Evolutionary conservation across 345 rosid species (phyloP), one percentile per base, ranked within the genome.

Genomic region (Ricinus communis): DNA sequence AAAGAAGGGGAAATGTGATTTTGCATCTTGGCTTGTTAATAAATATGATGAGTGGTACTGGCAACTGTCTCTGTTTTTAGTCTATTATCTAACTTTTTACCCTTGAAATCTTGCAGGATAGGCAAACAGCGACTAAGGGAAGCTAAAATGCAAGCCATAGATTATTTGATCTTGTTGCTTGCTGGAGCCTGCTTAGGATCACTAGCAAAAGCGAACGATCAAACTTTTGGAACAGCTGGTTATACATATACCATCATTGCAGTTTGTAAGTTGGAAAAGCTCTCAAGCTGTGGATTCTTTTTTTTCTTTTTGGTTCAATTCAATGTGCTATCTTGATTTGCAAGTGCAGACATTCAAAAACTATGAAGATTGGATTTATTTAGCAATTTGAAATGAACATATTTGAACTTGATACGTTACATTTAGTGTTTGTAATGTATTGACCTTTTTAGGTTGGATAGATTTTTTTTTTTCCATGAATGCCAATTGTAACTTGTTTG

Each of bases 161-260:
- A 92, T 82, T 95, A 81, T 68, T 74, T 95, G 70, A 95, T 95
- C 72, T 81, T 95, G 69, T 80, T 95, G 71, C 96, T 95, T 57
- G 99, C 98, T 52, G 99, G 97, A 70, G 93, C 93, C 67, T 92
- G 97, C 86, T 82, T 95, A 81, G 99, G 99, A 76, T 74, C 91
- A 36, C 74, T 95, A 47, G 72, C 82, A 57, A 84, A 86, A 76
- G 78, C 61, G 11, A 85, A 85, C 38, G 98, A 95, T 67, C 79
- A 86, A 76, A 85, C 77, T 66, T 90, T 95, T 66, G 99, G 98
- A 62, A 90, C 86, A 30, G 62, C 81, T 58, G 91, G 93, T 76
- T 95, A 90, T 66, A 83, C 86, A 33, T 84, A 92, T 49, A 88
- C 97, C 43, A 89, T 90, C n/a, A 95, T 92, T 36, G 99, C 96